Evolutionary conservation across 75 land plant genomes (phyloP).

Genomic region (Picea glauca): DNA sequence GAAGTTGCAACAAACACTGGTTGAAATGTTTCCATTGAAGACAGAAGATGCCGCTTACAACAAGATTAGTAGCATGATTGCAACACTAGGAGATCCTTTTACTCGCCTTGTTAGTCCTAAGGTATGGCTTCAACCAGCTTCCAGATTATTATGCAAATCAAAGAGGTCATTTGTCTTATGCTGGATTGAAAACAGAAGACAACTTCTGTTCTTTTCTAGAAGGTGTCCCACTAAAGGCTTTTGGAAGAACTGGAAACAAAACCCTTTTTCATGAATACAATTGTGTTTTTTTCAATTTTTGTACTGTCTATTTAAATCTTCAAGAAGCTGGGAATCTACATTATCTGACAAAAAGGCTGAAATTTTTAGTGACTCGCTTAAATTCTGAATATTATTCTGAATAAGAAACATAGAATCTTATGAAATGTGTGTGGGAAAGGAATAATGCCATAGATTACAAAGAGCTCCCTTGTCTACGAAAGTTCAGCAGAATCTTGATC

Average conservation of each 20-base stretch:
- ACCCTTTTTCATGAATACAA: background rate
- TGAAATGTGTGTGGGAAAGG: background rate
- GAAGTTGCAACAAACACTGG: constrained; percentile 89
- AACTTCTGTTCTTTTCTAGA: background rate
- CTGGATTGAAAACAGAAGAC: background rate
- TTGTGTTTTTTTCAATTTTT: background rate
- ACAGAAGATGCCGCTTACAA: constrained; percentile 92
- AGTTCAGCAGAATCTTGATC: background rate
- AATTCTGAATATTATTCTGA: background rate
- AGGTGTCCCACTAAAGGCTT: background rate
- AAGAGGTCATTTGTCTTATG: background rate
- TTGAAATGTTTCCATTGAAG: constrained; percentile 74
- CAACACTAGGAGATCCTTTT: constrained; percentile 96
- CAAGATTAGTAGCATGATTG: constrained; percentile 84
- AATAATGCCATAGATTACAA: background rate
- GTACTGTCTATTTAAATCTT: background rate
- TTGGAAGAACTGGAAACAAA: background rate
- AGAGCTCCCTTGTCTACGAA: background rate
- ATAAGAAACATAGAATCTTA: background rate
- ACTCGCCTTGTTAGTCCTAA: constrained; percentile 92
- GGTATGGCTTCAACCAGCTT: constrained; percentile 30
- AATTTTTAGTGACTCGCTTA: background rate
- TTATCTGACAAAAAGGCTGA: background rate
- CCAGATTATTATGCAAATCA: background rate
- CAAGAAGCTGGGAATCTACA: background rate